phyloP scores from a whole-genome alignment of 2,329 filamentous ascomycete genomes.

The Arthrobotrys entomopaga region DNA sequence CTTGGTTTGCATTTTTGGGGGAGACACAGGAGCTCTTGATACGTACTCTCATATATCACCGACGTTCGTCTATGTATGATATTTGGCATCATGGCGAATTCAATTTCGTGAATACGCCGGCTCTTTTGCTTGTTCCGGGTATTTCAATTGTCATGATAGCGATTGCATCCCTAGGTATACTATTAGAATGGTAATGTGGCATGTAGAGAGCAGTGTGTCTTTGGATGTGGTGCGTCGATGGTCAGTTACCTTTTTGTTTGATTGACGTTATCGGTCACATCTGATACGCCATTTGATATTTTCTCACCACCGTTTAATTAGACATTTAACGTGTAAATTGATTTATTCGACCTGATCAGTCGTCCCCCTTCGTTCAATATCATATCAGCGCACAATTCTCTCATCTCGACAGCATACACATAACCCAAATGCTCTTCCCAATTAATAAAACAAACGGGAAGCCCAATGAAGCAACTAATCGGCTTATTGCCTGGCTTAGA shows the following conservation, averaged over 20 bases:
- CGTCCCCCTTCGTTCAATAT: too few relatives aligned
- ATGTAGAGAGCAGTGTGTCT: too few relatives aligned
- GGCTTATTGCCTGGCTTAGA: slow-evolving; percentile 52
- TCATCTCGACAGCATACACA: not conserved
- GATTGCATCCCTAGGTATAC: too few relatives aligned
- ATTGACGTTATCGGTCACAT: not conserved
- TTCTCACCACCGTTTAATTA: not conserved
- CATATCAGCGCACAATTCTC: too few relatives aligned
- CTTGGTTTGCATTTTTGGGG: slow-evolving; percentile 23
- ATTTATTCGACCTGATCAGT: slow-evolving; percentile 11
- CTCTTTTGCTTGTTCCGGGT: slow-evolving; percentile 45
- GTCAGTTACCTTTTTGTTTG: too few relatives aligned
- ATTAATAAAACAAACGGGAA: slow-evolving; percentile 11
- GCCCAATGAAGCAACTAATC: slow-evolving; percentile 43
- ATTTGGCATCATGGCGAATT: slow-evolving; percentile 31
- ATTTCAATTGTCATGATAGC: slow-evolving; percentile 13
- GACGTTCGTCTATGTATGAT: slow-evolving; percentile 13
- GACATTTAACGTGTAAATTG: too few relatives aligned
- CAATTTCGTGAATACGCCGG: slow-evolving; percentile 40
- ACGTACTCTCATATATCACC: slow-evolving; percentile 48
- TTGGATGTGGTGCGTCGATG: too few relatives aligned
- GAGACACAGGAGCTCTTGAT: slow-evolving; percentile 35
- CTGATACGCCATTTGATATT: slow-evolving; percentile 1
- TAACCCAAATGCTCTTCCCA: slow-evolving; percentile 12
- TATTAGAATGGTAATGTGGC: too few relatives aligned